Conservation (phyloP, 306 rosid genomes). For the Mimosa pudica region DNA sequence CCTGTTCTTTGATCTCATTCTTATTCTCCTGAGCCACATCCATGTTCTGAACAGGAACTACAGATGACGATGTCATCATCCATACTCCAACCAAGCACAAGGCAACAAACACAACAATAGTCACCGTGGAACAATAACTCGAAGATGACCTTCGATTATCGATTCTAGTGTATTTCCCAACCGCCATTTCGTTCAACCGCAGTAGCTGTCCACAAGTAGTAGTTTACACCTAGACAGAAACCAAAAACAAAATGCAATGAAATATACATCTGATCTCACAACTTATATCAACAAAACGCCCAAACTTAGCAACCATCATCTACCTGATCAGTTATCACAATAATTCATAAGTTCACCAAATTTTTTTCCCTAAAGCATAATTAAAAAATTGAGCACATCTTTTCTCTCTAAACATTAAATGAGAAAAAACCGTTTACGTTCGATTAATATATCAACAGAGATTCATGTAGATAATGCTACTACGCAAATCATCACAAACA, state of each 20-base stretch:
- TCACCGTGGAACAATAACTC: slow-evolving; percentile 84
- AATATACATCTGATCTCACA: slow-evolving; percentile 23
- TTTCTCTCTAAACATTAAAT: neutral
- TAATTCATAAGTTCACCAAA: slow-evolving; percentile 28
- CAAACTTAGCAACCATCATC: neutral
- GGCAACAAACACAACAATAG: slow-evolving; percentile 86
- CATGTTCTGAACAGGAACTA: slow-evolving; percentile 61
- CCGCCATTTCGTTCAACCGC: slow-evolving; percentile 58
- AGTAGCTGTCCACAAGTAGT: slow-evolving; percentile 4
- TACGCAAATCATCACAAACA: neutral
- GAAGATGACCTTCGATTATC: slow-evolving; percentile 78
- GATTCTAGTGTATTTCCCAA: slow-evolving; percentile 73
- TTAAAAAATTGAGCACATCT: neutral
- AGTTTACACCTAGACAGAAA: slow-evolving; percentile 40
- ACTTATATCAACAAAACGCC: neutral
- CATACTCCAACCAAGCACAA: slow-evolving; percentile 89
- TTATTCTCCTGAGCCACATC: slow-evolving; percentile 69
- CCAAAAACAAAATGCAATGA: slow-evolving; percentile 21
- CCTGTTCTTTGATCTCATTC: slow-evolving; percentile 55
- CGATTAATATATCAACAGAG: slow-evolving; percentile 6
- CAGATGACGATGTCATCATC: slow-evolving; percentile 94
- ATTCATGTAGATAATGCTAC: neutral
- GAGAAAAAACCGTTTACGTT: neutral
- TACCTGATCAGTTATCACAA: slow-evolving; percentile 1
- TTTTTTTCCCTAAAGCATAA: neutral